Base-by-base conservation (phyloP, 805 yeast genomes). In the Yamadazyma olivae region DNA sequence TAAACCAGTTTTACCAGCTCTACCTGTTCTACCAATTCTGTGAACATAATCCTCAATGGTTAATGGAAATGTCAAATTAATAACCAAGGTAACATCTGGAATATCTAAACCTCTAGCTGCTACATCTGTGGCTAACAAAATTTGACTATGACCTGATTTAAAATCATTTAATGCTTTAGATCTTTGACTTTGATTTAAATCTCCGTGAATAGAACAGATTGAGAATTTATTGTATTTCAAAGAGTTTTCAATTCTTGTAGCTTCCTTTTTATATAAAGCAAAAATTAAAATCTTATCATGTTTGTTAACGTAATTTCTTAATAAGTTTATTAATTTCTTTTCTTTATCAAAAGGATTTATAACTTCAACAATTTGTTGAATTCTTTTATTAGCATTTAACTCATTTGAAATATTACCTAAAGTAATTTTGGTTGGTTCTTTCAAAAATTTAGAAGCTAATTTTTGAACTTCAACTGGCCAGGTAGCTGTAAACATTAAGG, bases 391-490 rank as follows among this genome's bases (percentile, higher is more conserved):
- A 32, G 99, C 99, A 39, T 87, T 71, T 39, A 93, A 75, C 64
- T 91, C 98, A 56, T 91, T 97, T 6, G 37, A 30, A 46, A 95
- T 78, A 60, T 93, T 84, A 53, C 99, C 99, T 55, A 93, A 84
- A 28, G 93, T 81, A 27, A 93, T 85, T 61, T 86, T 89, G 32
- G 88, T 87, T n/a, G 97, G 95, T 19, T 59, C 47, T 16, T 74
- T 77, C 95, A 93, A 85, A 63, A 83, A 93, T 5, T 83, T 75
- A 14, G 79, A 56, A 6, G 99, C 99, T 44, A 93, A 73, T 45
- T 88, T 95, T 56, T 98, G 81, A 23, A 93, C 98, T 65, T 91
- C 95, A 51, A 85, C 86, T n/a, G 99, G 99, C 99, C 99, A 93
- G 1, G 99, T 93, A n/a, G 99, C 99, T 7, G 99, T 91, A 65